Base-by-base conservation (phyloP, 2,329 filamentous ascomycete species). In the Fusarium pininemorale region DNA sequence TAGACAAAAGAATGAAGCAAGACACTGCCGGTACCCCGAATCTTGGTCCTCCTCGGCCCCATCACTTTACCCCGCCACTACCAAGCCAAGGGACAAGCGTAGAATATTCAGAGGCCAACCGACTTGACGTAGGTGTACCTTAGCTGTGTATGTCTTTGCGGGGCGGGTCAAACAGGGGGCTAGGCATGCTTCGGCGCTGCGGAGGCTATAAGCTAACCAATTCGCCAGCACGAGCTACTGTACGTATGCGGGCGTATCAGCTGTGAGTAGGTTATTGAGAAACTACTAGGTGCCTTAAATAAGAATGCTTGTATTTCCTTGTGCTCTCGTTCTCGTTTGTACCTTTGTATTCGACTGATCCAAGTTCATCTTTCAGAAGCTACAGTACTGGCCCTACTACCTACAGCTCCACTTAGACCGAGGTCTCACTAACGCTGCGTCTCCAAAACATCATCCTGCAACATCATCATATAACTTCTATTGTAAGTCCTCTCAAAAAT, bases 51-150 rank as follows among this genome's bases (percentile, higher is more conserved):
- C 66, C 59, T 70, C 66, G 60, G 66, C 41, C 41, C 59, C 56
- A 41, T 37, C 24, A 24, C 32, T 44, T 64, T 78, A 73, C 76
- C 76, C 73, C 76, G 65, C 76, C 75, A 73, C 71, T 70, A 78
- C 68, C 59, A 57, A 64, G 63, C 68, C 59, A 57, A 64, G 63
- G 55, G 54, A 51, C 61, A 66, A 37, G 45, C 37, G 35, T 47
- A 26, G 48, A 65, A 68, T 42, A 70, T 70, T 42, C 28, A 62
- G 59, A 38, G 28, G 4, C 37, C 44, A 41, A 38, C n/a, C 38
- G 35, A 39, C 24, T 56, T 48, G 60, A 55, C n/a, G 66, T 63
- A 56, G n/a, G 44, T 9, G 48, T 35, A 35, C 32, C 32, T 35
- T 35, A 51, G 28, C 20, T 24, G 32, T 35, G 16, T 18, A 35